Percentiles rank a stretch among this genome's conserved stretches.
These are phyloP conservation scores for Colletotrichum endophyticum DNA, from an alignment of 2,329 filamentous ascomycete species.

Conservation along the genomic window DNA sequence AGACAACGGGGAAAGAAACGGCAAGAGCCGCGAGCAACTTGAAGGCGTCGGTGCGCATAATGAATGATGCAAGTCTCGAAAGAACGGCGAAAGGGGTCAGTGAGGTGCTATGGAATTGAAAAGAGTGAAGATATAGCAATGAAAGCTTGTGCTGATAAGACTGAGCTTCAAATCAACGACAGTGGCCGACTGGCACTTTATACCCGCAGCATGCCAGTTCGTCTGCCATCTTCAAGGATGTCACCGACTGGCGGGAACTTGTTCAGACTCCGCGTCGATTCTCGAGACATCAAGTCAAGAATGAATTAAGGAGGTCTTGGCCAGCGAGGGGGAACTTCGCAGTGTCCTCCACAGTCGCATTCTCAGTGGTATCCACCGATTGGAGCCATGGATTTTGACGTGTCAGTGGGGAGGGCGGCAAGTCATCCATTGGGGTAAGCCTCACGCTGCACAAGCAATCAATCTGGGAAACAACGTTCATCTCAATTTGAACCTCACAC, in stretches of 20 bases:
- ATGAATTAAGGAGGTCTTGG: slow-evolving; percentile 17
- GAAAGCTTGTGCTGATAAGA: not conserved
- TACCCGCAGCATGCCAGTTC: not conserved
- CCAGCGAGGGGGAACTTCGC: not conserved
- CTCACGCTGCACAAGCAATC: not conserved
- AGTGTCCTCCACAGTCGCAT: not conserved
- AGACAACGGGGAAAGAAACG: slow-evolving; percentile 22
- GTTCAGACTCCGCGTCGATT: not conserved
- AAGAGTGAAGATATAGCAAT: not conserved
- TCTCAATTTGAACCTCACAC: not conserved
- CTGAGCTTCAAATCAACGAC: no score
- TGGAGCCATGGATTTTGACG: not conserved
- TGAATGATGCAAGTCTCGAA: not conserved
- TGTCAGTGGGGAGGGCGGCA: not conserved
- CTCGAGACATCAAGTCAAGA: not conserved
- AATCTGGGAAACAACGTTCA: not conserved
- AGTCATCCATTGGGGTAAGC: not conserved
- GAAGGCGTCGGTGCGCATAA: slow-evolving; percentile 1
- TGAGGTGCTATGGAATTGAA: not conserved
- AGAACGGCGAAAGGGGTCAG: not conserved
- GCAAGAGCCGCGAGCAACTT: slow-evolving; percentile 12
- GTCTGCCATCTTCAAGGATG: not conserved
- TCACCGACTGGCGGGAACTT: not conserved
- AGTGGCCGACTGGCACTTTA: not conserved
- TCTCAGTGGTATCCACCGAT: not conserved